These are phyloP conservation scores for Physcia stellaris DNA, from an alignment of 495 filamentous ascomycete species.

Conservation along the genomic window DNA sequence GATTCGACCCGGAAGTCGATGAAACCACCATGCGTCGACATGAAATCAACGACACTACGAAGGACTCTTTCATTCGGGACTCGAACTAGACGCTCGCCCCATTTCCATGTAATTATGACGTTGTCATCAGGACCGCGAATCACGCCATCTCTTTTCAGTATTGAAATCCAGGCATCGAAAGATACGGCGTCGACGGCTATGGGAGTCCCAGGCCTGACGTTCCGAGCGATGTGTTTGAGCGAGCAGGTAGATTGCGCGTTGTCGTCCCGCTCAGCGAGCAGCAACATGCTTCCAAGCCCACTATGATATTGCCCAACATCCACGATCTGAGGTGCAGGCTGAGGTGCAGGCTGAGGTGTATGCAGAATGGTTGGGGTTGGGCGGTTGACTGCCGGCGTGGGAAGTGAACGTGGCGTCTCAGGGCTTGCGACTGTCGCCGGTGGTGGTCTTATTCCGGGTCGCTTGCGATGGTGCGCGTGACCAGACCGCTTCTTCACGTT, in stretches of 20 bases:
- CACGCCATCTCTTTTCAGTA: neutral
- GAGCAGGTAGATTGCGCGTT: neutral
- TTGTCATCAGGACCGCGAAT: neutral
- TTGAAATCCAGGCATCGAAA: neutral
- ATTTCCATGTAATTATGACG: neutral
- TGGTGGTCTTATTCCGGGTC: too few species aligned
- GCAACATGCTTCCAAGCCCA: neutral
- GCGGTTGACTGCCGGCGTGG: too few species aligned
- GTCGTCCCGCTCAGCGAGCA: neutral
- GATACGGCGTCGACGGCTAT: neutral
- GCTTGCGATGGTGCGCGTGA: neutral
- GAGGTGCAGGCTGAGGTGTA: neutral
- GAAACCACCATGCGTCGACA: neutral
- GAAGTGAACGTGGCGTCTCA: neutral
- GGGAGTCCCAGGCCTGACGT: neutral
- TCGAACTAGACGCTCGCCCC: neutral
- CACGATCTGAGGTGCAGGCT: neutral
- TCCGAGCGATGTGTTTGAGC: neutral
- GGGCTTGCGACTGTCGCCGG: neutral
- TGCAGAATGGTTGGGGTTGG: neutral
- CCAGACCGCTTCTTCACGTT: neutral
- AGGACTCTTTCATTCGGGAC: conserved; percentile 1
- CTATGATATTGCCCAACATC: neutral
- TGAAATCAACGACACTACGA: neutral
- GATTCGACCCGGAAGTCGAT: neutral